These are phyloP conservation scores for Plasmodium reichenowi DNA, from an alignment of 169 alveolate species.

Conservation along the genomic window DNA sequence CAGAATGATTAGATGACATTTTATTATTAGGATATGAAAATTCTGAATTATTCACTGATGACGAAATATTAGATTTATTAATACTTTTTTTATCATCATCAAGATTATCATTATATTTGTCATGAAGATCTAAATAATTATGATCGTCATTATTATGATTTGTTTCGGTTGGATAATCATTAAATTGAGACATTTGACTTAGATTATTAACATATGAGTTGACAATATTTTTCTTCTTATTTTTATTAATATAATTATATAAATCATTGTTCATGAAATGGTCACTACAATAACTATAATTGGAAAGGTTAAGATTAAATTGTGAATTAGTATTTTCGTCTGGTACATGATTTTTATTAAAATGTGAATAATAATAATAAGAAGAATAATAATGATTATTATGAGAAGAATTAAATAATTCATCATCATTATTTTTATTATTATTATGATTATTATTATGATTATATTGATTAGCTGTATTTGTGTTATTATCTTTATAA, in stretches of 20 bases:
- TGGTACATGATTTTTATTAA: background rate
- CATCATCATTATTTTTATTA: background rate
- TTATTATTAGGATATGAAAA: background rate
- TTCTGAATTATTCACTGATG: background rate
- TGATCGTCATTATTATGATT: background rate
- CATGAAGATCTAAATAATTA: background rate
- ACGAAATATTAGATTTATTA: background rate
- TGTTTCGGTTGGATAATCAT: background rate
- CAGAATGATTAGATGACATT: background rate
- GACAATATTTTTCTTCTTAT: background rate
- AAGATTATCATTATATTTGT: background rate
- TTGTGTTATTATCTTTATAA: background rate
- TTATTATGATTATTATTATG: background rate
- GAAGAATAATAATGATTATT: no score
- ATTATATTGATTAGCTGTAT: background rate
- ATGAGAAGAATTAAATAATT: no score
- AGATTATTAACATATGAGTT: constrained; percentile 29
- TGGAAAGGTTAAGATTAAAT: constrained; percentile 16
- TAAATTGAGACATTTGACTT: constrained; percentile 45
- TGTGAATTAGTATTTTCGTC: background rate
- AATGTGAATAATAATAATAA: no score
- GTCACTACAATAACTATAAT: constrained; percentile 46
- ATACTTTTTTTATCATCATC: background rate
- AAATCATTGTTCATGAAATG: constrained; percentile 25
- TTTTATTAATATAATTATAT: constrained; percentile 6